Evolutionary conservation across 2,329 filamentous ascomycete species (phyloP), one percentile per base, ranked within the genome.

Genomic region (Alternaria atra): DNA sequence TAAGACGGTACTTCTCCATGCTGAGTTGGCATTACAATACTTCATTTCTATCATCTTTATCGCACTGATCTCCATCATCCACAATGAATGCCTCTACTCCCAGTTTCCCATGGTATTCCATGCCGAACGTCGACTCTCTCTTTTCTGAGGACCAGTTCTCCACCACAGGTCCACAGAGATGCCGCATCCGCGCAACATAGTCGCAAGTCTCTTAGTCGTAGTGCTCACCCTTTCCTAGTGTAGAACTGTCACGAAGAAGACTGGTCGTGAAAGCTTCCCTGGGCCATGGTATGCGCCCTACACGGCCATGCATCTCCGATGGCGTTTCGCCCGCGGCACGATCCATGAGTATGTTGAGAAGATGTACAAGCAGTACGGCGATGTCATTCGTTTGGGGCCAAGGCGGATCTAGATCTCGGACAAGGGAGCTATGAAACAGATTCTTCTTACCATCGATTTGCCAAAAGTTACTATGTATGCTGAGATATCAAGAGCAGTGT

Each of bases 231-330:
- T 52, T 42, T 52, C 35, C 37, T 52, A 52, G 25, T 17, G n/a
- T 52, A 35, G 37, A 34, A 42, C 50, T 20, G 27, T 23, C 27
- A 39, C 50, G 27, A 52, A 42, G 35, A 52, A 52, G 25, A 52
- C 37, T 32, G 50, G 50, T 20, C 50, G 42, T 13, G 50, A 52
- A 29, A 40, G 37, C 23, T 52, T 52, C 27, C 50, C 50, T 30
- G 50, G 50, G 13, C 50, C 50, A 6, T 52, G 50, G 50, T 52
- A 52, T 52, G 50, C 50, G 25, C 50, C 50, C 34, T 52, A 52
- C 17, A 52, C 50, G 17, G 50, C 50, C n/a, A 29, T 52, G 50
- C 50, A 52, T 30, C 50, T 52, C n/a, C 50, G 37, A 52, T 42
- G 50, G 50, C 50, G 42, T 6, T 52, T 52, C 37, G 50, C 50